Evolutionary conservation across 306 rosid genomes (phyloP).

Genomic region (Cucurbita maxima): DNA sequence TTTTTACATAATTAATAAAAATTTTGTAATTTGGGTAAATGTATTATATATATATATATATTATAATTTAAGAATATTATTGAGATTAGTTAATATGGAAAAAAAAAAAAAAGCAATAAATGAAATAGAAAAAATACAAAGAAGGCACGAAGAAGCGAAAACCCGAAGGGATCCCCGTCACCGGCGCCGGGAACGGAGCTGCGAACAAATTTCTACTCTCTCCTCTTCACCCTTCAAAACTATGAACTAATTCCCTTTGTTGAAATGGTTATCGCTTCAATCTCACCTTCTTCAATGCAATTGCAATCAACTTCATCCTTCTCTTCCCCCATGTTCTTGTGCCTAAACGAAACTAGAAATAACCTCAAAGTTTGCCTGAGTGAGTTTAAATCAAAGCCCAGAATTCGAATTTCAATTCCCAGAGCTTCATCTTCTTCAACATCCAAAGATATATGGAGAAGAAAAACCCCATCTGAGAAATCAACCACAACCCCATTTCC

Average conservation of each 20-base stretch:
- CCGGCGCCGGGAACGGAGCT: background rate
- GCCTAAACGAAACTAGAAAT: constrained; percentile 5
- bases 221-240: background rate
- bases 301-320: constrained; percentile 12
- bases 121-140: too few relatives aligned
- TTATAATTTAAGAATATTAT: too few relatives aligned
- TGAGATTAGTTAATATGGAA: too few relatives aligned
- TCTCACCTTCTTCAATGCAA: constrained; percentile 7
- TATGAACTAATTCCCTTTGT: background rate
- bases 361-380: constrained; percentile 2
- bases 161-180: background rate
- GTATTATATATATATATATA: too few relatives aligned
- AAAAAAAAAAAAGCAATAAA: too few relatives aligned
- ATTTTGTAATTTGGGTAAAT: too few relatives aligned
- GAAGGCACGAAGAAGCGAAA: too few relatives aligned
- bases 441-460: constrained; percentile 53
- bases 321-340: constrained; percentile 8
- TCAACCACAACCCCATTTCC: constrained; percentile 10
- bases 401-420: background rate
- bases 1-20: too few relatives aligned
- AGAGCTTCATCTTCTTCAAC: constrained; percentile 10
- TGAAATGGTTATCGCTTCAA: constrained; percentile 13
- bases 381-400: constrained; percentile 5
- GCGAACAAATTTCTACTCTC: background rate
- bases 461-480: constrained; percentile 15